Conservation (phyloP, 2,329 filamentous ascomycete species). For the Xylariaceae sp. region DNA sequence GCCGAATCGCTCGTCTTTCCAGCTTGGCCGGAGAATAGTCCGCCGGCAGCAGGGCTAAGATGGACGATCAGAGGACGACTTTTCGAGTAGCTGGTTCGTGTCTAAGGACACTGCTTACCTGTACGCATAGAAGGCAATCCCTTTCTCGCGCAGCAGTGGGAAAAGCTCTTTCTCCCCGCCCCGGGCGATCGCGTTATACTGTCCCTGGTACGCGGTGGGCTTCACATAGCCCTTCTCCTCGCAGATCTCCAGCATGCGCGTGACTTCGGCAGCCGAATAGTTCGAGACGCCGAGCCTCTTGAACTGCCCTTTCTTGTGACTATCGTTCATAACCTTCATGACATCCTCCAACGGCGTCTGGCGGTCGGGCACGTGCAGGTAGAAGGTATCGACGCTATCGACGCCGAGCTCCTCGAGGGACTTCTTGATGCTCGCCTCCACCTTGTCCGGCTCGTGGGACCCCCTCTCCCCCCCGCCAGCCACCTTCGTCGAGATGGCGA, state of each 20-base stretch:
- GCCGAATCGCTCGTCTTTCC: constrained; percentile 4
- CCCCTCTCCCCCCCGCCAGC: constrained; percentile 15
- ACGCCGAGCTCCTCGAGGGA: constrained; percentile 25
- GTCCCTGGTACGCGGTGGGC: constrained; percentile 39
- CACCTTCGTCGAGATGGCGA: constrained; percentile 31
- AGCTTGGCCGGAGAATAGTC: constrained; percentile 18
- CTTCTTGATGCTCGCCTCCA: constrained; percentile 22
- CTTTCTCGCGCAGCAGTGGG: constrained; percentile 31
- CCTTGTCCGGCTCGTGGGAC: constrained; percentile 19
- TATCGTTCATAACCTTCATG: constrained; percentile 32
- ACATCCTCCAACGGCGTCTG: constrained; percentile 33
- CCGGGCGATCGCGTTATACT: constrained; percentile 38
- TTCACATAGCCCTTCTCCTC: constrained; percentile 31
- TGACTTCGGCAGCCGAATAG: constrained; percentile 35
- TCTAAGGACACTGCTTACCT: constrained; percentile 13
- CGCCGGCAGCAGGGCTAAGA: constrained; percentile 7
- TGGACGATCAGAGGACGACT: not conserved
- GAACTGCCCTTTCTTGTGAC: constrained; percentile 20
- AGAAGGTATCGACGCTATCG: constrained; percentile 9
- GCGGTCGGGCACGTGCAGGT: constrained; percentile 36
- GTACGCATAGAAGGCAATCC: constrained; percentile 37
- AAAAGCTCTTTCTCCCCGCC: constrained; percentile 34
- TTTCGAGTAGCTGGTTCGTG: no score
- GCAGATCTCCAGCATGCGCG: constrained; percentile 34
- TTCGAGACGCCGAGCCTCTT: constrained; percentile 40